Conservation (phyloP, 768 basidiomycete species). For the Tubosaeta sp. region DNA sequence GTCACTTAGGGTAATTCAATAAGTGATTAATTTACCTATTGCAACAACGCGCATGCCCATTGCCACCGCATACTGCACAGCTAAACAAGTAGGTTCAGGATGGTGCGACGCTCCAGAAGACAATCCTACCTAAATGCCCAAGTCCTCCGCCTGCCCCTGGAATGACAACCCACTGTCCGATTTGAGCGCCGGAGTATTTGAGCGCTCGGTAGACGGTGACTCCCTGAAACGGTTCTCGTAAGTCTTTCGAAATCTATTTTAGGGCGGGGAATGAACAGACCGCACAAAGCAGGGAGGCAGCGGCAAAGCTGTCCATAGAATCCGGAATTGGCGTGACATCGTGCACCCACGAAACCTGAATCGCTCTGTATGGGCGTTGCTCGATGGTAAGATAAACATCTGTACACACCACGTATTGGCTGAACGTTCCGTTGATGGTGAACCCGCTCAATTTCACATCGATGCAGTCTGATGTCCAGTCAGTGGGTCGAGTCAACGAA, state of each 20-base stretch:
- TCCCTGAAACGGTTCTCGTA: conserved; percentile 39
- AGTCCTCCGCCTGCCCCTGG: conserved; percentile 81
- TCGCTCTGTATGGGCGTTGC: conserved; percentile 1
- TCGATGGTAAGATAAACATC: background rate
- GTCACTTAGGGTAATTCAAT: background rate
- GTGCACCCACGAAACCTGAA: conserved; percentile 61
- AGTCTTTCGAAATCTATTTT: background rate
- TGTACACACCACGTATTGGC: conserved; percentile 52
- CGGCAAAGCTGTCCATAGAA: conserved; percentile 54
- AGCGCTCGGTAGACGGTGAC: conserved; percentile 85
- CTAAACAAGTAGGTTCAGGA: conserved; percentile 26
- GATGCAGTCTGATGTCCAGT: conserved; percentile 45
- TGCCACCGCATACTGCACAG: conserved; percentile 74
- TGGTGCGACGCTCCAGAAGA: too few relatives aligned
- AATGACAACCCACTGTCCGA: conserved; percentile 74
- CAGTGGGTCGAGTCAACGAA: background rate
- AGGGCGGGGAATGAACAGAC: conserved; percentile 27
- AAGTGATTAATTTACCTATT: conserved; percentile 38
- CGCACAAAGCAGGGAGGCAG: conserved; percentile 76
- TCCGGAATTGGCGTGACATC: conserved; percentile 81
- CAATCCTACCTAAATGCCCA: conserved; percentile 62
- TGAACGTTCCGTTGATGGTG: conserved; percentile 74
- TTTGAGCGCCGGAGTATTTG: conserved; percentile 59
- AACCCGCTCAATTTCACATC: conserved; percentile 63
- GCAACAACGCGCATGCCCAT: conserved; percentile 81